These are phyloP conservation scores for Plasmopara halstedii DNA, from an alignment of 352 stramenopile genomes.

Conservation along the genomic window DNA sequence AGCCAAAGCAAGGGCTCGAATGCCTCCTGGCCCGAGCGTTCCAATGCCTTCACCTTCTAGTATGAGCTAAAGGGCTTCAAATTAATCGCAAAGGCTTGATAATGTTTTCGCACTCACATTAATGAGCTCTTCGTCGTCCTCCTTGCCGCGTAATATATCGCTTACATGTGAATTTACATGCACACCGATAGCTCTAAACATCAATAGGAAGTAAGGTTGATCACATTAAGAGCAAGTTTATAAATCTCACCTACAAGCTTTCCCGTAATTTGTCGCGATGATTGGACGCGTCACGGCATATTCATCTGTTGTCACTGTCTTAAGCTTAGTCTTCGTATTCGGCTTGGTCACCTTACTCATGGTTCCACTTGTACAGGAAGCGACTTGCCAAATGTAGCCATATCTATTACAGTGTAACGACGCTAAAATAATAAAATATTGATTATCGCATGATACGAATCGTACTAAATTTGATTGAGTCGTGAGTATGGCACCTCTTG, in stretches of 20 bases:
- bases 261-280: conserved; percentile 58
- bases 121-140: conserved; percentile 63
- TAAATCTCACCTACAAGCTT: conserved; percentile 56
- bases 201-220: not conserved
- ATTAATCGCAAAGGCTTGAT: not conserved
- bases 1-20: conserved; percentile 59
- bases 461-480: too few species aligned
- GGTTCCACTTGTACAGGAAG: not conserved
- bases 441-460: too few species aligned
- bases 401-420: too few species aligned
- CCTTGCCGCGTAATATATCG: conserved; percentile 55
- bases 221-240: not conserved
- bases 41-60: conserved; percentile 64
- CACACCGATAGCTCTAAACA: conserved; percentile 57
- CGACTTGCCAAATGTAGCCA: conserved; percentile 4
- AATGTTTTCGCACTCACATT: conserved; percentile 31
- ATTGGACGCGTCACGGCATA: conserved; percentile 59
- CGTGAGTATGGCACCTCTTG: conserved; percentile 3
- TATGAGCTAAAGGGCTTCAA: conserved; percentile 40
- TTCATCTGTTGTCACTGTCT: conserved; percentile 50
- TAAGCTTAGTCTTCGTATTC: conserved; percentile 22
- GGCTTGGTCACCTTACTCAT: conserved; percentile 63
- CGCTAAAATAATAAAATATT: too few species aligned
- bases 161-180: conserved; percentile 56
- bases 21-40: conserved; percentile 44